Base-by-base conservation (phyloP, 1,284 basidiomycete species). In the Cryptococcus jaspeensis region DNA sequence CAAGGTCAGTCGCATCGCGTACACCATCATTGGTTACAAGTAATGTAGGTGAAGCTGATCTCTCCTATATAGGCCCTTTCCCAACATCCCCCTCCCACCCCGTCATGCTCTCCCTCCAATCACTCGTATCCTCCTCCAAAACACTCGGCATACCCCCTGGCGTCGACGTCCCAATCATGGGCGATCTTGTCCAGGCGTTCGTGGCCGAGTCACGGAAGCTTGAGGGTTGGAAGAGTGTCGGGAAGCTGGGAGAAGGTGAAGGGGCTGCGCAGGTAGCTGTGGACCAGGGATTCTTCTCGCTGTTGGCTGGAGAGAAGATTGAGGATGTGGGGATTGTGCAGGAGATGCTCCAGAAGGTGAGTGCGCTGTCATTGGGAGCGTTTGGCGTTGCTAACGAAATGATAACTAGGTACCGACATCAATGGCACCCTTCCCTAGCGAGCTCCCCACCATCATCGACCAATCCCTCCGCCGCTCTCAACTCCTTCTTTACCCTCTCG, bases 401-500 rank as follows among this genome's bases (percentile, higher is more conserved):
- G 28, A 9, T 23, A 23, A 49, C 11, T 32, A 50, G 46, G 36
- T 38, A 1, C 47, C 53, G 11, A 7, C 40, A 11, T 35, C 44
- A 7, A 25, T 50, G 20, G 40, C 46, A 13, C 7, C 22, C 6
- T 25, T 52, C 23, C 8, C 18, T 2, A 25, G 20, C 13, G 38
- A 40, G 0, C 55, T 76, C 3, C 56, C 63, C 2, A 28, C 46
- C 8, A 63, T 70, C 20, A 55, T 70, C 12, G 52, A 59, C 20
- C 67, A 73, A 50, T 58, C 62, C 2, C 54, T 75, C 7, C 65
- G 67, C 7, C 67, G 69, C 4, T 64, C 62, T 1, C 75, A 75
- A 60, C 59, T 77, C 25, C 61, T 72, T 11, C 55, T 75, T 5
- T 44, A 63, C 28, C 73, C 73, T 5, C 63, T 74, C 5, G 45